Evolutionary conservation across 1,284 basidiomycete genomes (phyloP), one percentile per base, ranked within the genome.

Genomic region (Ganoderma meredithae): DNA sequence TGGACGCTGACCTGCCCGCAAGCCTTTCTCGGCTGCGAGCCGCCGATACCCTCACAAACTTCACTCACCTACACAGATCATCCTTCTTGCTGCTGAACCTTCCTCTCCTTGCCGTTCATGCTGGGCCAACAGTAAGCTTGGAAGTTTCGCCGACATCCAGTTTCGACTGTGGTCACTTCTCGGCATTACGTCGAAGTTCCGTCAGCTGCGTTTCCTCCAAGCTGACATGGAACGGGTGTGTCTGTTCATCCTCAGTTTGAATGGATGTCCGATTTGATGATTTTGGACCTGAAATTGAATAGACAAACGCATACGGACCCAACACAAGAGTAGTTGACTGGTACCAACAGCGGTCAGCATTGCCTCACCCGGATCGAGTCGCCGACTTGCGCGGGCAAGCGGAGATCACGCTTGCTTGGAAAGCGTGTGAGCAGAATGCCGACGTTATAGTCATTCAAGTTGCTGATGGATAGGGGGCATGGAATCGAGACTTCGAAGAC

Each of bases 191-290:
- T 31, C 27, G 25, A 55, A 55, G 31, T 58, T 58, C 10, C 56
- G 33, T 12, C 56, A 36, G n/a, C 56, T 39, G n/a, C 33, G 36
- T n/a, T 58, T 58, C 56, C 36, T 58, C 10, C 56, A 58, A 5
- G 56, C 40, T 8, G 33, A 58, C n/a, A 39, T 58, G 36, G 27
- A 31, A 31, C 27, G 27, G 27, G 27, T n/a, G 12, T 10, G 10
- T 39, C 39, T n/a, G 31, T 58, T 22, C 19, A n/a, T n/a, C n/a
- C n/a, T n/a, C n/a, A n/a, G n/a, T n/a, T n/a, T n/a, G n/a, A n/a
- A n/a, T n/a, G n/a, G n/a, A n/a, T n/a, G n/a, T n/a, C n/a, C n/a
- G n/a, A n/a, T n/a, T n/a, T n/a, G n/a, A n/a, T n/a, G n/a, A n/a
- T n/a, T n/a, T n/a, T n/a, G n/a, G n/a, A n/a, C n/a, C 39, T 10